phyloP scores from a whole-genome alignment of 129 eudicot species.

The Cynara cardunculus region DNA sequence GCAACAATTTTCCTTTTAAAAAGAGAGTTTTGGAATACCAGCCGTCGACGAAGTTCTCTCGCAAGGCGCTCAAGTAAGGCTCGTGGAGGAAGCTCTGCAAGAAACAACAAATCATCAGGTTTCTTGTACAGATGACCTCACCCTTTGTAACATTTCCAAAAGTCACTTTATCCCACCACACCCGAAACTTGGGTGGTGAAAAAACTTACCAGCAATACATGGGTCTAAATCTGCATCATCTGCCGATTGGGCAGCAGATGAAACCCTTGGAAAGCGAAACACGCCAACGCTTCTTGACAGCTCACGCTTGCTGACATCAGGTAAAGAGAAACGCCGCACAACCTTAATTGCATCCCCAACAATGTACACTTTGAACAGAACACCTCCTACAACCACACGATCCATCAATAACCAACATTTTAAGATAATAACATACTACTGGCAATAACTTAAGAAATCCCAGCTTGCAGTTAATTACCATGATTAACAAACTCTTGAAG shows the following conservation, averaged over 20 bases:
- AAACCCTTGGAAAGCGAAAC: slow-evolving; percentile 87
- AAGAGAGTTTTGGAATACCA: slow-evolving; percentile 38
- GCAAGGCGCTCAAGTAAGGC: slow-evolving; percentile 87
- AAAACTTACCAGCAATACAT: slow-evolving; percentile 60
- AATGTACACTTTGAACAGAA: slow-evolving; percentile 85
- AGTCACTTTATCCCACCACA: background rate
- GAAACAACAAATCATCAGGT: slow-evolving; percentile 1
- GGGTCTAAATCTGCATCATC: slow-evolving; percentile 98
- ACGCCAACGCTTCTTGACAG: slow-evolving; percentile 72
- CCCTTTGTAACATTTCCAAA: background rate
- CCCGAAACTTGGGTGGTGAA: background rate
- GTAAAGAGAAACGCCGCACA: slow-evolving; percentile 83
- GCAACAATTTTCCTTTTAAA: background rate
- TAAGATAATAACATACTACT: background rate
- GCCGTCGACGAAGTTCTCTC: slow-evolving; percentile 79
- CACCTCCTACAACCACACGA: slow-evolving; percentile 60
- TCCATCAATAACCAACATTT: background rate
- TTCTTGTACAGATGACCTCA: background rate
- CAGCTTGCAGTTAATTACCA: slow-evolving; percentile 41
- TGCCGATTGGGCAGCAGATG: slow-evolving; percentile 96
- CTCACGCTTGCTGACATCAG: slow-evolving; percentile 81
- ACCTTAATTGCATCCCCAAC: slow-evolving; percentile 95
- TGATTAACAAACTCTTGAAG: slow-evolving; percentile 95
- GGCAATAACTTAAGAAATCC: background rate
- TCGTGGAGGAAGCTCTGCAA: slow-evolving; percentile 94